Percentiles rank a stretch among this genome's conserved stretches.
These are phyloP conservation scores for Bryoerythrophyllum caledonicum DNA, from an alignment of 225 moss, liverwort and hornwort genomes.

Conservation along the genomic window DNA sequence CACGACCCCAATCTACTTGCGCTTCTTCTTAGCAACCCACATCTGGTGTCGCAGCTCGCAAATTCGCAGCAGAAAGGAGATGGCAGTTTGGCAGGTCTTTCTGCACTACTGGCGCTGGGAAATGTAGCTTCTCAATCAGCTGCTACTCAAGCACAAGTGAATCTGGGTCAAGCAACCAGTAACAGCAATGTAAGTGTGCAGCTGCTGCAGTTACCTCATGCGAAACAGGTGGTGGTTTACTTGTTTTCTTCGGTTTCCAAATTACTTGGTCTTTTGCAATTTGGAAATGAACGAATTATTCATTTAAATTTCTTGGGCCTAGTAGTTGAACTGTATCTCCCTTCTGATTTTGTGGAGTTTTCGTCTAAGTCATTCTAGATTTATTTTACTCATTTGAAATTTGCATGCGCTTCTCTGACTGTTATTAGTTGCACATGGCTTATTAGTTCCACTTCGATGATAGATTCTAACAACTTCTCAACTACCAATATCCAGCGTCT, in stretches of 20 bases:
- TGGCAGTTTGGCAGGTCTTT: slow-evolving; percentile 45
- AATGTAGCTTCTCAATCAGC: slow-evolving; percentile 44
- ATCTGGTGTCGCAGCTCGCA: slow-evolving; percentile 80
- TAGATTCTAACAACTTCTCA: slow-evolving; percentile 1
- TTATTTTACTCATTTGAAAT: neutral
- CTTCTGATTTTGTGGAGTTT: neutral
- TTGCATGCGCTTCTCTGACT: neutral
- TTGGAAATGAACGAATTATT: neutral
- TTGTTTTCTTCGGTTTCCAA: slow-evolving; percentile 5
- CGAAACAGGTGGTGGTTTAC: slow-evolving; percentile 44
- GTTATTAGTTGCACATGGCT: neutral
- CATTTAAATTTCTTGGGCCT: slow-evolving; percentile 9
- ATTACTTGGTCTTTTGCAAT: slow-evolving; percentile 9
- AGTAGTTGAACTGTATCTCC: neutral
- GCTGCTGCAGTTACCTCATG: slow-evolving; percentile 36
- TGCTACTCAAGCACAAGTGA: slow-evolving; percentile 39
- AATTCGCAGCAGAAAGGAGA: slow-evolving; percentile 59
- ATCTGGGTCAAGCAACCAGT: slow-evolving; percentile 41
- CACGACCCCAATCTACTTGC: slow-evolving; percentile 94
- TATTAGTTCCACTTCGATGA: neutral
- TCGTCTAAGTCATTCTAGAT: neutral
- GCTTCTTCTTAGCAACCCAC: slow-evolving; percentile 89
- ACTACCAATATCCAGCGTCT: neutral
- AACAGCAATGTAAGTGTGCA: slow-evolving; percentile 60
- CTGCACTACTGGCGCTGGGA: slow-evolving; percentile 46